A percentile compares a stretch with the other conserved stretches of the same genome.
phyloP scores from a whole-genome alignment of 169 alveolate species.

The Plasmodium yoelii region DNA sequence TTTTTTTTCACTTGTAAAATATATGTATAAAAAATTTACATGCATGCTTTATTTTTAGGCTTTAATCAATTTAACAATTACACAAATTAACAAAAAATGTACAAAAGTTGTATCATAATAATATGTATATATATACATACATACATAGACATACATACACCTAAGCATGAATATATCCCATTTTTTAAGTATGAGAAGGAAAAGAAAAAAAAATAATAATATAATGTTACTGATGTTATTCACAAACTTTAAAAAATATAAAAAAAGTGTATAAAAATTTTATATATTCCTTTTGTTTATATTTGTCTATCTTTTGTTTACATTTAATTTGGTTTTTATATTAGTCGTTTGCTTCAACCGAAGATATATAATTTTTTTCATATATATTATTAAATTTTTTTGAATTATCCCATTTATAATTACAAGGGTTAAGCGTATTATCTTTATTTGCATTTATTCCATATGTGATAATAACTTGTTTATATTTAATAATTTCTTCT shows the following conservation, averaged over 20 bases:
- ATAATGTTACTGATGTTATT: too few species aligned
- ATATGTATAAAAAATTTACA: not conserved
- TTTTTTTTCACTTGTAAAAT: too few species aligned
- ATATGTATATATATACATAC: not conserved
- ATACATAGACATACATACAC: not conserved
- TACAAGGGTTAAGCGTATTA: slow-evolving; percentile 12
- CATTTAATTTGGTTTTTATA: not conserved
- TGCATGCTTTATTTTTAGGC: slow-evolving; percentile 17
- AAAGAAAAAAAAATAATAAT: too few species aligned
- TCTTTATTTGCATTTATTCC: slow-evolving; percentile 33
- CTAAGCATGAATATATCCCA: not conserved
- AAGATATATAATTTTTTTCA: slow-evolving; percentile 36
- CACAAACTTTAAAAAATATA: too few species aligned
- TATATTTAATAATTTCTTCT: slow-evolving; percentile 42
- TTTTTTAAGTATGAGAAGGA: too few species aligned
- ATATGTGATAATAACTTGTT: slow-evolving; percentile 34
- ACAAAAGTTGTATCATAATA: slow-evolving; percentile 22
- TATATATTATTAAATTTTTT: slow-evolving; percentile 8
- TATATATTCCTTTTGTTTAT: too few species aligned
- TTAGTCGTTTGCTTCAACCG: slow-evolving; percentile 45
- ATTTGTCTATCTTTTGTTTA: not conserved
- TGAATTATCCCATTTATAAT: slow-evolving; percentile 36
- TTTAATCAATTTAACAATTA: slow-evolving; percentile 36
- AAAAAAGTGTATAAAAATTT: not conserved
- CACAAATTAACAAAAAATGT: slow-evolving; percentile 68